Evolutionary conservation across 2,329 filamentous ascomycete genomes (phyloP).

Genomic region (Pestalotiopsis sp.): DNA sequence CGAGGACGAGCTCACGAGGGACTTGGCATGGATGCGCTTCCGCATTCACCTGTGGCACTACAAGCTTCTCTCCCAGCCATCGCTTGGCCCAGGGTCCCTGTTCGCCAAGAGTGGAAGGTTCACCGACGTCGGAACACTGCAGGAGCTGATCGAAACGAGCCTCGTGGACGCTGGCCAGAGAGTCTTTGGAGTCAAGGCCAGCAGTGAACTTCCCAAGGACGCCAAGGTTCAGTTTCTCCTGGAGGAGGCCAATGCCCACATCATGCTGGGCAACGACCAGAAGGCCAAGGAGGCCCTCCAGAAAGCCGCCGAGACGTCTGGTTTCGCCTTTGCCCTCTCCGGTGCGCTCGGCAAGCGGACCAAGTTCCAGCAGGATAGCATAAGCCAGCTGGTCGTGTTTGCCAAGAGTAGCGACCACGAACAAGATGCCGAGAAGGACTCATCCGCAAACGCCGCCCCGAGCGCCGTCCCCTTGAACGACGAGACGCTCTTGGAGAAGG

Average conservation of each 20-base stretch:
- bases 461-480: constrained; percentile 80
- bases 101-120: constrained; percentile 58
- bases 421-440: constrained; percentile 9
- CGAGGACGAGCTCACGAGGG: constrained; percentile 36
- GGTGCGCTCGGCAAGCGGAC: constrained; percentile 86
- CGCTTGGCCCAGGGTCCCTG: constrained; percentile 51
- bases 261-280: constrained; percentile 78
- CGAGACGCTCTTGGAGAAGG: constrained; percentile 86
- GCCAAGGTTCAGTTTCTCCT: constrained; percentile 72
- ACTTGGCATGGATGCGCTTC: constrained; percentile 61
- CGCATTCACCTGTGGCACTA: constrained; percentile 72
- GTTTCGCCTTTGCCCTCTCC: constrained; percentile 79
- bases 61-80: constrained; percentile 59
- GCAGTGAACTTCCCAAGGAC: constrained; percentile 35
- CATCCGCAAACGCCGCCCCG: constrained; percentile 42
- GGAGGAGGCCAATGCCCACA: constrained; percentile 80
- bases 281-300: constrained; percentile 72
- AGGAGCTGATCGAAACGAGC: constrained; percentile 45
- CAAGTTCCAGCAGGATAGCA: constrained; percentile 74
- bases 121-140: constrained; percentile 59
- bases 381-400: constrained; percentile 87
- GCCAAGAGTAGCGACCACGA: constrained; percentile 66
- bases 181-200: constrained; percentile 11
- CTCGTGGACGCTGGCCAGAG: constrained; percentile 40
- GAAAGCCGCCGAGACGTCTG: constrained; percentile 64